Evolutionary conservation across 345 rosid genomes (phyloP), one percentile per base, ranked within the genome.

Genomic region (Euphorbia tirucalli): DNA sequence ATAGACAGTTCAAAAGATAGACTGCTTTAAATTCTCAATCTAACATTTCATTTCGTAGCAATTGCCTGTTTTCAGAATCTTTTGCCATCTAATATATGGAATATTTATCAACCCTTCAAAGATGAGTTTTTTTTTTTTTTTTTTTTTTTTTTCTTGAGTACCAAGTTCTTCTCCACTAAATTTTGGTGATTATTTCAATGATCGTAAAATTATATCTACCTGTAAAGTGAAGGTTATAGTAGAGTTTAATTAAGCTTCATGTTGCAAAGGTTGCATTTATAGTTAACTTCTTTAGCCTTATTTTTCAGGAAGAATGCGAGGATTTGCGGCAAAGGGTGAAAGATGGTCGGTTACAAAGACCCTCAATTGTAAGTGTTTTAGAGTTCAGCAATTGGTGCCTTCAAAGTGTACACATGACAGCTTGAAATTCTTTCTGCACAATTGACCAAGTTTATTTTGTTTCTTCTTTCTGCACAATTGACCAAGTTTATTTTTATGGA

Each of bases 291-390:
- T 13, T 1, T 61, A 6, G 35, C 49, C 39, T 60, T 60, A 18
- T 74, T 75, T 74, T 64, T 22, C 84, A 86, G 93, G 89, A 86
- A 66, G 93, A 88, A 64, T 83, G 87, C 8, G 77, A 83, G 64
- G 89, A 85, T 74, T 76, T 88, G 80, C 63, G 25, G 22, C 71
- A 72, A 63, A 76, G 83, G 63, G 75, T 79, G 61, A 80, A 80
- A 65, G 71, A 65, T 59, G 81, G 85, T 69, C 41, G 54, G 19
- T 46, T 71, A 30, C 61, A 72, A 63, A 79, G 79, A 72, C 88
- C 72, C 31, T 79, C 77, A 30, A 75, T 82, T 61, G 90, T 86
- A 79, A 70, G 83, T 74, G 37, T 64, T 73, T 65, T 16, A 5
- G 49, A 48, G 22, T 73, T 65, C 0, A n/a, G 59, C 25, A 62